Evolutionary conservation across 2,329 filamentous ascomycete species (phyloP).

Genomic region (Aureobasidium sp.): DNA sequence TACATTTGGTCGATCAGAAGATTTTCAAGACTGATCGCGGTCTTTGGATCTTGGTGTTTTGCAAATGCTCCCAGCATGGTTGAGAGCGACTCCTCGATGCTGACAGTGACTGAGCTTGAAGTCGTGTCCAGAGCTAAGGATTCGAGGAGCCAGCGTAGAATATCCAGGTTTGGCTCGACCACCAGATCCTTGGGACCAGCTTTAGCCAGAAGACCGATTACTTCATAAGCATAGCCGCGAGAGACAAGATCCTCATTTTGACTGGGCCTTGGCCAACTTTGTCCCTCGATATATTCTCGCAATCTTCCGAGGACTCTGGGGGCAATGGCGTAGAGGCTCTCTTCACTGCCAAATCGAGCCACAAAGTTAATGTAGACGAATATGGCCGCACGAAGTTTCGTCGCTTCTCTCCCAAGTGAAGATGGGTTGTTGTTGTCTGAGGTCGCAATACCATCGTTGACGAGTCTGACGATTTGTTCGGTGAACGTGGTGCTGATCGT

Average conservation of each 20-base stretch:
- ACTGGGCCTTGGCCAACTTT: constrained; percentile 71
- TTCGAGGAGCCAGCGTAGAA: constrained; percentile 71
- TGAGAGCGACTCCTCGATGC: constrained; percentile 82
- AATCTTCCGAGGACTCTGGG: constrained; percentile 62
- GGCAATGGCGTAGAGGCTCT: constrained; percentile 59
- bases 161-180: constrained; percentile 45
- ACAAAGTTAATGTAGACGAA: constrained; percentile 86
- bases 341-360: constrained; percentile 60
- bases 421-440: constrained; percentile 21
- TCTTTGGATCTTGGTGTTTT: constrained; percentile 36
- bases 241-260: constrained; percentile 54
- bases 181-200: constrained; percentile 55
- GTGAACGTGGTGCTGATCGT: constrained; percentile 63
- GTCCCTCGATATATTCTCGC: constrained; percentile 64
- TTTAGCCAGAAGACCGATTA: constrained; percentile 71
- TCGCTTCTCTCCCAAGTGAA: constrained; percentile 61
- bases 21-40: constrained; percentile 40
- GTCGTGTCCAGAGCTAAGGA: constrained; percentile 75
- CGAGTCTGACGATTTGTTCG: constrained; percentile 59
- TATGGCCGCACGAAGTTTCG: constrained; percentile 72
- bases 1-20: constrained; percentile 58
- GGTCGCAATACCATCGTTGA: constrained; percentile 56
- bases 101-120: constrained; percentile 67
- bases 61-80: constrained; percentile 60
- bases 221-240: constrained; percentile 79